A percentile compares a stretch with the other conserved stretches of the same genome.
phyloP scores from a whole-genome alignment of 1,284 basidiomycete genomes.

The Leccinum subspadiceum region DNA sequence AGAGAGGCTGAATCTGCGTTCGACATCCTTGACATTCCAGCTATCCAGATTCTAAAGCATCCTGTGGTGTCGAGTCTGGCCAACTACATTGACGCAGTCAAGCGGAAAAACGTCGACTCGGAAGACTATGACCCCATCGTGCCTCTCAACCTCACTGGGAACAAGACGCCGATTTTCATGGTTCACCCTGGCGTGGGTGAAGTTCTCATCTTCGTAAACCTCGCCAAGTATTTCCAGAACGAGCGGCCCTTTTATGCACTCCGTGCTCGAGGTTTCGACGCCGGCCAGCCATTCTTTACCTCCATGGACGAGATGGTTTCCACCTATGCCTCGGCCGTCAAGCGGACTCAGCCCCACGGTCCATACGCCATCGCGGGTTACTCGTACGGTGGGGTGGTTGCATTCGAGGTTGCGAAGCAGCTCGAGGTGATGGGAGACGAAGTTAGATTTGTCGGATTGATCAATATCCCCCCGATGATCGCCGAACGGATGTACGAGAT shows the following conservation, averaged over 20 bases:
- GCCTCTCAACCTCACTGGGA: conserved; percentile 35
- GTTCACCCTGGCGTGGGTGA: conserved; percentile 28
- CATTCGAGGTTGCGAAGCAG: conserved; percentile 42
- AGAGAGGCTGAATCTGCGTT: conserved; percentile 33
- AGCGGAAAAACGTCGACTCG: neutral
- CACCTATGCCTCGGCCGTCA: conserved; percentile 35
- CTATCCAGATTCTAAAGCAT: conserved; percentile 38
- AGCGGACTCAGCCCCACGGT: conserved; percentile 36
- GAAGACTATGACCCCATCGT: conserved; percentile 31
- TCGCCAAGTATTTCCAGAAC: conserved; percentile 35
- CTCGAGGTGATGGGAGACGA: conserved; percentile 35
- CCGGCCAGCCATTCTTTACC: conserved; percentile 33
- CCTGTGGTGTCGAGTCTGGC: conserved; percentile 34
- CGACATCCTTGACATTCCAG: conserved; percentile 35
- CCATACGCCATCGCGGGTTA: conserved; percentile 47
- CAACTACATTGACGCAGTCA: conserved; percentile 21
- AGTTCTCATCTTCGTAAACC: conserved; percentile 41
- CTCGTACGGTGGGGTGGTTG: conserved; percentile 45
- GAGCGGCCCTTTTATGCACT: conserved; percentile 42
- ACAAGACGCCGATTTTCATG: conserved; percentile 40
- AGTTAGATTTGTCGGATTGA: conserved; percentile 39
- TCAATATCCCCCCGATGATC: conserved; percentile 42
- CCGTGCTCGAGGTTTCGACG: conserved; percentile 42
- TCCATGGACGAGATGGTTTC: conserved; percentile 41
- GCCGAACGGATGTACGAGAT: conserved; percentile 41